These are phyloP conservation scores for Fusarium hainanense DNA, from an alignment of 2,329 filamentous ascomycete species.

Conservation along the genomic window DNA sequence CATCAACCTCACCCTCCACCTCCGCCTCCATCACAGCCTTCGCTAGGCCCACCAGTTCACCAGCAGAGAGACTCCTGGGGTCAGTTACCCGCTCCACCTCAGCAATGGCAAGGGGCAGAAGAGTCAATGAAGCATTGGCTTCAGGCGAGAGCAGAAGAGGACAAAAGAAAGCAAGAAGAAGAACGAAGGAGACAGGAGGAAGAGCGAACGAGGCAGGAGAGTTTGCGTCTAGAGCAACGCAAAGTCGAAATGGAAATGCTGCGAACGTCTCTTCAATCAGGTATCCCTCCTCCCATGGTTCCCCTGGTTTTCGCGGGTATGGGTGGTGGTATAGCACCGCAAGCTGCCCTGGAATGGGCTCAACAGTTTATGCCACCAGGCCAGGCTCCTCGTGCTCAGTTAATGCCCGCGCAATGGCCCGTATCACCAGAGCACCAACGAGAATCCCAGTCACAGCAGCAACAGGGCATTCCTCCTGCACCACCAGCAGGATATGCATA, in stretches of 20 bases:
- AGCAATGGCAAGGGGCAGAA: constrained; percentile 74
- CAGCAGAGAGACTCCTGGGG: constrained; percentile 57
- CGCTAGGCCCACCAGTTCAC: constrained; percentile 45
- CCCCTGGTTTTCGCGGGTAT: constrained; percentile 81
- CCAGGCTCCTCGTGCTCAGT: constrained; percentile 59
- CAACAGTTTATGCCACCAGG: constrained; percentile 71
- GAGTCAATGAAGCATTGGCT: constrained; percentile 80
- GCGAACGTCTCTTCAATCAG: constrained; percentile 73
- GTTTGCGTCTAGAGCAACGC: constrained; percentile 75
- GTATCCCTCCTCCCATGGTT: constrained; percentile 79
- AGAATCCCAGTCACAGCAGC: constrained; percentile 61
- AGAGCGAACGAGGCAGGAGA: constrained; percentile 74
- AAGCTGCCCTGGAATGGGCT: constrained; percentile 72
- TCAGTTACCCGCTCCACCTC: constrained; percentile 71
- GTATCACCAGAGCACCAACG: constrained; percentile 66
- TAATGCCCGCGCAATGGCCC: constrained; percentile 61
- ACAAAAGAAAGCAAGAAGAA: constrained; percentile 78
- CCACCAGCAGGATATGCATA: constrained; percentile 58
- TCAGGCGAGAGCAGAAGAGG: constrained; percentile 77
- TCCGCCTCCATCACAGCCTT: constrained; percentile 42
- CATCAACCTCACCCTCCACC: constrained; percentile 49
- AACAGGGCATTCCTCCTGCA: constrained; percentile 52
- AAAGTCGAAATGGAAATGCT: constrained; percentile 80
- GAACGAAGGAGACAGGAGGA: constrained; percentile 77
- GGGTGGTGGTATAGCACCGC: constrained; percentile 67